Conservation (phyloP, 768 basidiomycete species). For the Kwoniella shandongensis region DNA sequence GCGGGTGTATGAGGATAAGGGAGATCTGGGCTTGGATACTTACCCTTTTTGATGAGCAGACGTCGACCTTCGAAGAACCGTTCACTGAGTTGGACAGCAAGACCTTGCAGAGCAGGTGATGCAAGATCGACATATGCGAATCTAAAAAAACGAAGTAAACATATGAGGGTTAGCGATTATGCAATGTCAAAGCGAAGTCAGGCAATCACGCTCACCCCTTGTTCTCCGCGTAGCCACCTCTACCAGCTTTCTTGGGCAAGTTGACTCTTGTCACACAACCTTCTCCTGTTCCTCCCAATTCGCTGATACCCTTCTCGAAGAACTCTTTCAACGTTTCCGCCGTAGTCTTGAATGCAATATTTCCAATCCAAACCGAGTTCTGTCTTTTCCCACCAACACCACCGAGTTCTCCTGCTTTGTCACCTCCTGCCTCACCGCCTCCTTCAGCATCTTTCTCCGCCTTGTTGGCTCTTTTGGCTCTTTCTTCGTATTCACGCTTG, state of each 20-base stretch:
- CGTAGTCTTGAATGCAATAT: conserved; percentile 86
- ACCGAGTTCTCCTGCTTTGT: conserved; percentile 56
- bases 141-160: conserved; percentile 58
- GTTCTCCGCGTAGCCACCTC: conserved; percentile 43
- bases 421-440: conserved; percentile 19
- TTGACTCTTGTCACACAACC: conserved; percentile 55
- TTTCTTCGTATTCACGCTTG: conserved; percentile 57
- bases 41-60: conserved; percentile 90
- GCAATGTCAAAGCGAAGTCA: too few species aligned
- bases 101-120: conserved; percentile 67
- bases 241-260: conserved; percentile 72
- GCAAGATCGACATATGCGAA: conserved; percentile 97
- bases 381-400: conserved; percentile 60
- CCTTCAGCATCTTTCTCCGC: conserved; percentile 8
- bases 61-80: conserved; percentile 76
- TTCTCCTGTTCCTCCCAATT: conserved; percentile 26
- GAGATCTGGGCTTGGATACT: conserved; percentile 46
- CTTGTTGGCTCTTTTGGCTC: conserved; percentile 5
- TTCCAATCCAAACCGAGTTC: conserved; percentile 94
- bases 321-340: conserved; percentile 62
- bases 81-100: conserved; percentile 80
- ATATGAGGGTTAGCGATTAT: too few species aligned
- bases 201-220: conserved; percentile 42
- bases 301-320: conserved; percentile 33
- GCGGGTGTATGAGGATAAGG: neutral